These are phyloP conservation scores for Beta corolliflora DNA, from an alignment of 179 eudicot genomes.

Conservation along the genomic window DNA sequence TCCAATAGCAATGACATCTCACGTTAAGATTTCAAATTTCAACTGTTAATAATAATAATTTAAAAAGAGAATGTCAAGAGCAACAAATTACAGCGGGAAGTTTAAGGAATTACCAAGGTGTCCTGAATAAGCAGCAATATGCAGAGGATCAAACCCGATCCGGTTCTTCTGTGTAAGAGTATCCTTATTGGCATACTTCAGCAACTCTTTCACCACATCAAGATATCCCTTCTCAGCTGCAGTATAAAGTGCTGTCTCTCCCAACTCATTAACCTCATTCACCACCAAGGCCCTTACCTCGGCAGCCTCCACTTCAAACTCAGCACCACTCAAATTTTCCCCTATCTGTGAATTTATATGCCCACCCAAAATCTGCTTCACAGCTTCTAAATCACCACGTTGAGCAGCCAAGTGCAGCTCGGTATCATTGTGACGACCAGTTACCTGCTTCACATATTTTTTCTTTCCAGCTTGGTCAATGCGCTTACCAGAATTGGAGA, in stretches of 20 bases:
- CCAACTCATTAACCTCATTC: slow-evolving; percentile 75
- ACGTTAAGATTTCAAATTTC: background rate
- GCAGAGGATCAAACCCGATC: slow-evolving; percentile 65
- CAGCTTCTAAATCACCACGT: slow-evolving; percentile 67
- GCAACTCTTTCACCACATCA: slow-evolving; percentile 64
- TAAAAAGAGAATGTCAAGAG: background rate
- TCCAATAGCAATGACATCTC: background rate
- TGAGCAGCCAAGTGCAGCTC: slow-evolving; percentile 77
- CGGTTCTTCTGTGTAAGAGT: slow-evolving; percentile 59
- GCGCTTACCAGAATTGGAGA: slow-evolving; percentile 61
- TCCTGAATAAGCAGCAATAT: slow-evolving; percentile 70
- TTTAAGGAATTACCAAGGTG: slow-evolving; percentile 51
- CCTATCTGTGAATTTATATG: slow-evolving; percentile 64
- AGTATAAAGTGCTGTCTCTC: slow-evolving; percentile 64
- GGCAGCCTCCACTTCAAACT: slow-evolving; percentile 65
- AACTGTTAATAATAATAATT: background rate
- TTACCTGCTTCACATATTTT: slow-evolving; percentile 76
- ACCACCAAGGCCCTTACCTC: slow-evolving; percentile 64
- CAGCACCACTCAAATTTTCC: slow-evolving; percentile 56
- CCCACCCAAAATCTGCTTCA: slow-evolving; percentile 55
- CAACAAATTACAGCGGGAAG: background rate
- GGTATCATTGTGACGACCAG: slow-evolving; percentile 74
- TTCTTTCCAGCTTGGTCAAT: slow-evolving; percentile 66
- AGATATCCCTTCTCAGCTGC: slow-evolving; percentile 71
- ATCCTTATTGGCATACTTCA: slow-evolving; percentile 60